These are phyloP conservation scores for Piromyces sp. DNA, from an alignment of 192 early-diverging fungal genomes.

Conservation along the genomic window DNA sequence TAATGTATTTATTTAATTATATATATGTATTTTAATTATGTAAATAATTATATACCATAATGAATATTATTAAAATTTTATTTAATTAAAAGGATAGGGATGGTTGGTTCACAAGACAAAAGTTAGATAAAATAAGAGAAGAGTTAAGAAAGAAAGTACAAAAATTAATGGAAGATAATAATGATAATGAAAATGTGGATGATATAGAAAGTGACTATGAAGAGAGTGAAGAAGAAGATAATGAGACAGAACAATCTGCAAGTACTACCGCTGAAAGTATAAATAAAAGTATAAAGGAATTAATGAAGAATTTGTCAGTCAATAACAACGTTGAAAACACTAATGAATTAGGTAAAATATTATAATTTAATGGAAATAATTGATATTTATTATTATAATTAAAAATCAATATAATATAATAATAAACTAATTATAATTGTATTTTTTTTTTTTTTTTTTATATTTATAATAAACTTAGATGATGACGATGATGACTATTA, in stretches of 20 bases:
- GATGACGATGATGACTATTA: background rate
- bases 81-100: background rate
- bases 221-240: background rate
- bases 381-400: too few species aligned
- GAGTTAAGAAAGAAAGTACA: background rate
- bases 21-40: too few species aligned
- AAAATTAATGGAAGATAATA: background rate
- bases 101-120: background rate
- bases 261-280: background rate
- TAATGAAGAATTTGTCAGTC: background rate
- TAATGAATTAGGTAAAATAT: background rate
- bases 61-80: background rate
- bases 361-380: too few species aligned
- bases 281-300: background rate
- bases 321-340: background rate
- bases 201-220: background rate
- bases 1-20: background rate
- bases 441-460: background rate
- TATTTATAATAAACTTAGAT: background rate
- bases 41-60: too few species aligned
- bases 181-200: background rate
- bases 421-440: too few species aligned
- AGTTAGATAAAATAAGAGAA: background rate
- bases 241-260: background rate
- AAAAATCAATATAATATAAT: too few species aligned